Conservation (phyloP, 1,284 basidiomycete genomes). For the Singerocomus inundabilis region DNA sequence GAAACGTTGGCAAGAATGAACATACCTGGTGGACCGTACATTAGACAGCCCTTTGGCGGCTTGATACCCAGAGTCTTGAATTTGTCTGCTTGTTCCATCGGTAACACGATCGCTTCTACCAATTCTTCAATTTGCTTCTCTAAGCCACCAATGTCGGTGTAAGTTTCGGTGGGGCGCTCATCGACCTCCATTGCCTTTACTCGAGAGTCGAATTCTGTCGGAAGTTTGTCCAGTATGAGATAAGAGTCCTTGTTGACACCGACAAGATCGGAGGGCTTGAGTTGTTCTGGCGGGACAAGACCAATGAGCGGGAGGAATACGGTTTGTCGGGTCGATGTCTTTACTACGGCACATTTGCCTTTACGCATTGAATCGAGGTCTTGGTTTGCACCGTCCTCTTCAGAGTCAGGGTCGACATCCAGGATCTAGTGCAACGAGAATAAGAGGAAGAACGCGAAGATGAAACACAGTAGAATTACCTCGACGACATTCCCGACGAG, state of each 20-base stretch:
- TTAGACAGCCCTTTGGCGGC: slow-evolving; percentile 95
- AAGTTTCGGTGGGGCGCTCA: slow-evolving; percentile 97
- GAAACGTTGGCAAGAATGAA: neutral
- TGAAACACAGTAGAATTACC: slow-evolving; percentile 44
- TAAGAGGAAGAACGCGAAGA: slow-evolving; percentile 8
- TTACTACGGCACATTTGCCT: slow-evolving; percentile 98
- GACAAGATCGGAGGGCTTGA: slow-evolving; percentile 92
- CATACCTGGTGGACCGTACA: slow-evolving; percentile 92
- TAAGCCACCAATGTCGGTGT: slow-evolving; percentile 96
- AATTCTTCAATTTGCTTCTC: slow-evolving; percentile 99
- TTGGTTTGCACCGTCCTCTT: slow-evolving; percentile 92
- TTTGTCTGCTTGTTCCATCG: slow-evolving; percentile 95
- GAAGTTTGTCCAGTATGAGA: slow-evolving; percentile 92
- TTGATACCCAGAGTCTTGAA: slow-evolving; percentile 98
- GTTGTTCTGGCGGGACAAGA: slow-evolving; percentile 87
- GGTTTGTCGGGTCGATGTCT: slow-evolving; percentile 96
- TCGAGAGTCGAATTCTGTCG: slow-evolving; percentile 97
- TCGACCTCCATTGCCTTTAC: slow-evolving; percentile 99
- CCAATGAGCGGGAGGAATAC: slow-evolving; percentile 98
- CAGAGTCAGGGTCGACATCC: slow-evolving; percentile 89
- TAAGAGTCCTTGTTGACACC: slow-evolving; percentile 99
- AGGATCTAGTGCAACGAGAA: slow-evolving; percentile 63
- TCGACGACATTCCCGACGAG: slow-evolving; percentile 98
- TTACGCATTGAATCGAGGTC: slow-evolving; percentile 93
- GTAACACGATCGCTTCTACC: slow-evolving; percentile 87